Percentiles rank a stretch among this genome's conserved stretches.
Conservation (phyloP, 164 flowering plant genomes). For the Buxus sempervirens region DNA sequence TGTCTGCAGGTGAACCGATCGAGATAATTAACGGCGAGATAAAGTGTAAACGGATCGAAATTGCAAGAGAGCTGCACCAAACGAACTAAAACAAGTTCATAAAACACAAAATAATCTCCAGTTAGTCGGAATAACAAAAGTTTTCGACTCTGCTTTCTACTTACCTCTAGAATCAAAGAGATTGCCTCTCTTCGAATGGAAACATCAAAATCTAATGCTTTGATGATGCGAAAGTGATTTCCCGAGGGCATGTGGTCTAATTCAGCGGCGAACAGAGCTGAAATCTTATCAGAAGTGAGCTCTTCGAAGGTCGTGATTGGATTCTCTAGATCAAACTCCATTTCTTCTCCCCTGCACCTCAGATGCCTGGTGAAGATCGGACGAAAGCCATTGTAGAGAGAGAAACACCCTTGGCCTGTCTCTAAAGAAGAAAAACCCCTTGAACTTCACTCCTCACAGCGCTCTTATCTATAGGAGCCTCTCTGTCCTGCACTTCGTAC, state of each 20-base stretch:
- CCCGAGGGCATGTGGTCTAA: conserved; percentile 55
- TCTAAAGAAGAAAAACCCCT: conserved; percentile 19
- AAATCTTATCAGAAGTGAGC: conserved; percentile 17
- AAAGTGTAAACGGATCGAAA: conserved; percentile 41
- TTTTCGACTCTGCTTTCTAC: neutral
- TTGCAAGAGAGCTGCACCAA: conserved; percentile 29
- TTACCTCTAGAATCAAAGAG: conserved; percentile 43
- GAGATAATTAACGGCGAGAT: conserved; percentile 64
- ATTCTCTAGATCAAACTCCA: conserved; percentile 64
- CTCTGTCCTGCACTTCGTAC: neutral
- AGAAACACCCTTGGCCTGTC: conserved; percentile 6
- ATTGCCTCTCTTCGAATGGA: conserved; percentile 36
- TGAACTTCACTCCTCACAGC: conserved; percentile 21
- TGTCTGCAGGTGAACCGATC: conserved; percentile 62
- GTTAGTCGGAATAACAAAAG: no score
- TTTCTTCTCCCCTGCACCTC: neutral
- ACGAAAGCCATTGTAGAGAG: conserved; percentile 11
- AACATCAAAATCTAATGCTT: conserved; percentile 13
- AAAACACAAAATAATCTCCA: neutral
- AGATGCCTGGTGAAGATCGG: neutral
- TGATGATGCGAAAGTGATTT: conserved; percentile 17
- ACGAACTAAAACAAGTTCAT: neutral
- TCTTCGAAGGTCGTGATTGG: conserved; percentile 35
- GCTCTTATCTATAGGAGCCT: conserved; percentile 2
- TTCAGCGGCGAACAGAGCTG: conserved; percentile 43